These are phyloP conservation scores for Biscogniauxia sp. DNA, from an alignment of 2,329 filamentous ascomycete species.

Conservation along the genomic window DNA sequence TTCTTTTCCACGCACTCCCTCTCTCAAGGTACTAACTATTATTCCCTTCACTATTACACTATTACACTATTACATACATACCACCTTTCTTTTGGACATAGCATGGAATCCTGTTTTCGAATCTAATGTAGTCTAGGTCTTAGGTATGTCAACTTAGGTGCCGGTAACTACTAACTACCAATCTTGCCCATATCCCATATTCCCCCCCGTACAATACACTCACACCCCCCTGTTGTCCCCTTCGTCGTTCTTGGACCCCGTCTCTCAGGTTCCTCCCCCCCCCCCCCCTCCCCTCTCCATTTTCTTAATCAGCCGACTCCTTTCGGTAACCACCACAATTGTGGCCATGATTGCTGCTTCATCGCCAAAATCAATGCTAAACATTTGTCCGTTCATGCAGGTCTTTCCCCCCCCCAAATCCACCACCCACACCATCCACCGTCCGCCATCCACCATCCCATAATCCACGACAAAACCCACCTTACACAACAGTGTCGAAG, in stretches of 20 bases:
- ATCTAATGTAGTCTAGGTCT: conserved; percentile 11
- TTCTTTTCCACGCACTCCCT: too few relatives aligned
- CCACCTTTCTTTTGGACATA: too few relatives aligned
- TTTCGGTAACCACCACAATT: conserved; percentile 8
- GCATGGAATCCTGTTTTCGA: not conserved
- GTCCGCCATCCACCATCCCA: too few relatives aligned
- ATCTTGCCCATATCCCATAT: not conserved
- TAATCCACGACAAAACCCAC: conserved; percentile 8
- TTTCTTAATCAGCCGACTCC: conserved; percentile 20
- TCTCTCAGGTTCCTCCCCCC: too few relatives aligned
- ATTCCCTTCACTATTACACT: too few relatives aligned
- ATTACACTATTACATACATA: too few relatives aligned
- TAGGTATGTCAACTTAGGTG: not conserved
- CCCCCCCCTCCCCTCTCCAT: not conserved
- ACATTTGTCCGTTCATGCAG: conserved; percentile 24
- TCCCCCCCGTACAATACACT: not conserved
- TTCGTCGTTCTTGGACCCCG: conserved; percentile 2
- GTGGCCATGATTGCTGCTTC: conserved; percentile 18
- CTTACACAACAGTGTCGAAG: conserved; percentile 21
- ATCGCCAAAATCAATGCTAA: conserved; percentile 28
- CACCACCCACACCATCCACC: not conserved
- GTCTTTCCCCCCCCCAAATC: conserved; percentile 23
- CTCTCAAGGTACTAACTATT: too few relatives aligned
- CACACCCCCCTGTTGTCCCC: not conserved
- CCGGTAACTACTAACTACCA: not conserved